phyloP scores from a whole-genome alignment of 73 alveolate species.

The Strombidium stylifer region DNA sequence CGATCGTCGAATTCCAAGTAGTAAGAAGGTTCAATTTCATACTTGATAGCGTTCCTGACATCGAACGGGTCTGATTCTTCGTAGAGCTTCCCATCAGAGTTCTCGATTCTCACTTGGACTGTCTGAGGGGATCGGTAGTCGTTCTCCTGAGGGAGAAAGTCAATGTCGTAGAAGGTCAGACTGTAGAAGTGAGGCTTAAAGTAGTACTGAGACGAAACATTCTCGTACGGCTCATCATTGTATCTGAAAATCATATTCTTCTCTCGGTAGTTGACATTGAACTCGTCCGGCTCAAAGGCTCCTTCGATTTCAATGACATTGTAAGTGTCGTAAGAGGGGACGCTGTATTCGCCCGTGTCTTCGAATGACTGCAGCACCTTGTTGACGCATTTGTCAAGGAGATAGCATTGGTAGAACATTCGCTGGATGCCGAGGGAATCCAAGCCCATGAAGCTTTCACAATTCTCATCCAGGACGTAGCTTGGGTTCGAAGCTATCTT shows the following conservation, averaged over 20 bases:
- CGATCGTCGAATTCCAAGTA: not conserved
- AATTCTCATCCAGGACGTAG: no score
- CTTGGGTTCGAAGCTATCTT: no score
- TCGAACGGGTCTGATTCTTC: not conserved
- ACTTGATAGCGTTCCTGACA: not conserved
- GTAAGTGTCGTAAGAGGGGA: no score
- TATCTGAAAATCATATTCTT: not conserved
- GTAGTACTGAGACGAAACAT: not conserved
- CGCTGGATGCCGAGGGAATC: no score
- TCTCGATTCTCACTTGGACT: not conserved
- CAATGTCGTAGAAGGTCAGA: not conserved
- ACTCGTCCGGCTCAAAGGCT: no score
- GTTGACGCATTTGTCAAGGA: no score
- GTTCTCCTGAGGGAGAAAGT: not conserved
- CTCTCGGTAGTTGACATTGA: no score
- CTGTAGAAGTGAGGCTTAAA: not conserved
- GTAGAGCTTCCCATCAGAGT: not conserved
- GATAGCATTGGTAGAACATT: no score
- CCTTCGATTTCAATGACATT: no score
- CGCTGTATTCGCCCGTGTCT: no score
- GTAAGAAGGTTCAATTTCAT: not conserved
- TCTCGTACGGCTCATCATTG: not conserved
- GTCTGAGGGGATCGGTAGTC: not conserved
- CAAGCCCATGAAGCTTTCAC: no score
- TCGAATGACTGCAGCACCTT: no score